These are phyloP conservation scores for Rubroshorea leprosula DNA, from an alignment of 345 rosid species.

Conservation along the genomic window DNA sequence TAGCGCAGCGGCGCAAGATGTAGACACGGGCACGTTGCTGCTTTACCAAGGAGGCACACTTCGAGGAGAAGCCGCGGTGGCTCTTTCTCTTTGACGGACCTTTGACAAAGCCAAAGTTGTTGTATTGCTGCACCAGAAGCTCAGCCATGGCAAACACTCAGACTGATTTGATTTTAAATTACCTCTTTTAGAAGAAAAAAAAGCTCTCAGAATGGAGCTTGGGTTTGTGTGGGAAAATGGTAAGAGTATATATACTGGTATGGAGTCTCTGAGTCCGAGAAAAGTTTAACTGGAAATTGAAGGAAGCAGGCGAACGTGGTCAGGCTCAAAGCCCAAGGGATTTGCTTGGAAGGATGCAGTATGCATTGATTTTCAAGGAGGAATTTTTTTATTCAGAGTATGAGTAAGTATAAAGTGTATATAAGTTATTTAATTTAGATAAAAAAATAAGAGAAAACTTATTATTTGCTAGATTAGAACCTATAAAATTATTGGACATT, in stretches of 20 bases:
- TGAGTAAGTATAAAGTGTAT: too few species aligned
- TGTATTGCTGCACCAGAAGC: conserved; percentile 18
- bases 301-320: conserved; percentile 50
- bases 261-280: conserved; percentile 13
- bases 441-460: too few species aligned
- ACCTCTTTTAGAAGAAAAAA: conserved; percentile 14
- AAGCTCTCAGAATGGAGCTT: conserved; percentile 46
- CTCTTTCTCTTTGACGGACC: conserved; percentile 30
- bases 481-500: too few species aligned
- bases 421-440: too few species aligned
- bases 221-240: conserved; percentile 13
- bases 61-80: conserved; percentile 43
- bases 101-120: conserved; percentile 2
- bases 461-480: too few species aligned
- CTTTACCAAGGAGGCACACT: conserved; percentile 62
- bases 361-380: conserved; percentile 13
- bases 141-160: conserved; percentile 29
- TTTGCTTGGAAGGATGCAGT: conserved; percentile 24
- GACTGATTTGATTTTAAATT: too few species aligned
- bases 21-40: conserved; percentile 67
- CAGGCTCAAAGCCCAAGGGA: conserved; percentile 38
- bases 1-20: conserved; percentile 68
- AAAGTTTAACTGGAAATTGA: conserved; percentile 27
- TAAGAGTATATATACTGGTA: conserved; percentile 23
- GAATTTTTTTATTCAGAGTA: too few species aligned